Conservation (phyloP, 2,329 filamentous ascomycete species). For the Beauveria rudraprayagi region DNA sequence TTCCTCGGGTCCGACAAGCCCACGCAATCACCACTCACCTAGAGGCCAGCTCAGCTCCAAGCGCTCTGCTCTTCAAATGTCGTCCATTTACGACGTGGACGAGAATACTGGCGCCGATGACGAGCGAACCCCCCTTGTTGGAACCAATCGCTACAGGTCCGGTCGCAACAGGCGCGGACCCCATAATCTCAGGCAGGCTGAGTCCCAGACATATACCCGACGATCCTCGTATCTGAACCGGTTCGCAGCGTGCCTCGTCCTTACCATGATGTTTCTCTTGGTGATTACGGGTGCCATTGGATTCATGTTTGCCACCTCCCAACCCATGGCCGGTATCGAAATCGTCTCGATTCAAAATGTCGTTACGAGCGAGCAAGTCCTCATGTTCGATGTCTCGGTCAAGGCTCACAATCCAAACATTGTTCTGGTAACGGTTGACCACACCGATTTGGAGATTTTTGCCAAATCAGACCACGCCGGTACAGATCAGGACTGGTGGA, state of each 20-base stretch:
- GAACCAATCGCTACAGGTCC: slow-evolving; percentile 49
- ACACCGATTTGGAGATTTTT: slow-evolving; percentile 87
- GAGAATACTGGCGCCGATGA: slow-evolving; percentile 73
- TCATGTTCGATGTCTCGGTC: slow-evolving; percentile 89
- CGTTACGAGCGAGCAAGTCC: slow-evolving; percentile 84
- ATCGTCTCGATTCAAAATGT: slow-evolving; percentile 81
- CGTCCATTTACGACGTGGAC: slow-evolving; percentile 68
- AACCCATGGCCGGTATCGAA: slow-evolving; percentile 71
- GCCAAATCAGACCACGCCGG: slow-evolving; percentile 87
- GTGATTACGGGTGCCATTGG: slow-evolving; percentile 79
- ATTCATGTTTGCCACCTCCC: slow-evolving; percentile 86
- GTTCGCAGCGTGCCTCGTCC: slow-evolving; percentile 78
- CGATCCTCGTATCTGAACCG: slow-evolving; percentile 58
- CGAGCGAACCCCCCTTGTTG: slow-evolving; percentile 76
- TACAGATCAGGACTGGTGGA: slow-evolving; percentile 55
- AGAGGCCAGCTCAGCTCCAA: slow-evolving; percentile 32
- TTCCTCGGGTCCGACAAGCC: slow-evolving; percentile 62
- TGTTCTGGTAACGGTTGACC: slow-evolving; percentile 75
- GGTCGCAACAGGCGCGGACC: slow-evolving; percentile 49
- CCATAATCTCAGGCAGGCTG: slow-evolving; percentile 58
- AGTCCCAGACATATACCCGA: slow-evolving; percentile 61
- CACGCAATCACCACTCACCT: slow-evolving; percentile 42
- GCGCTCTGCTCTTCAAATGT: slow-evolving; percentile 49
- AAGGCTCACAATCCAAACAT: slow-evolving; percentile 89
- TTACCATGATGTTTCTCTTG: slow-evolving; percentile 73